Evolutionary conservation across 2,329 filamentous ascomycete genomes (phyloP).

Genomic region (Cercospora sojina): DNA sequence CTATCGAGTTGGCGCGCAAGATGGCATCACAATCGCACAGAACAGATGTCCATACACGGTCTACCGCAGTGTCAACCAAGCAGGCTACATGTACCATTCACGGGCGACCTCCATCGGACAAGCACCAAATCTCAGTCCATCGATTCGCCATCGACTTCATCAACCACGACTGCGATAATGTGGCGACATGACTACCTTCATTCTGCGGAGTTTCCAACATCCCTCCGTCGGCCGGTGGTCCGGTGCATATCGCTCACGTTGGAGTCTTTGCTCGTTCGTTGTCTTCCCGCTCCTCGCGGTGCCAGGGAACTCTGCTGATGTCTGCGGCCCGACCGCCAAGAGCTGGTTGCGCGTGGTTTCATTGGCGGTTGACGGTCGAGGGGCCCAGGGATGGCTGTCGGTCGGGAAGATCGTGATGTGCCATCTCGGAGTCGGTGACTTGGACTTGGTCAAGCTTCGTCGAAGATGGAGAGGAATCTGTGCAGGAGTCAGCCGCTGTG

Average conservation of each 20-base stretch:
- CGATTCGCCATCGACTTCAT: neutral
- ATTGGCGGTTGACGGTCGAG: neutral
- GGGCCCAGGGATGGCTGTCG: neutral
- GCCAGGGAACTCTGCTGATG: neutral
- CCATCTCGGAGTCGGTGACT: neutral
- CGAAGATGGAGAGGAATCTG: neutral
- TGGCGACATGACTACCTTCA: neutral
- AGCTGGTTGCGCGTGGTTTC: neutral
- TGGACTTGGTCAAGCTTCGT: neutral
- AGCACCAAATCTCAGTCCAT: neutral
- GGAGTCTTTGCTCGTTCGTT: neutral
- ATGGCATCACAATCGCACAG: neutral
- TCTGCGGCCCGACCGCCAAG: neutral
- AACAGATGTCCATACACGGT: neutral
- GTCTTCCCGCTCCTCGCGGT: neutral
- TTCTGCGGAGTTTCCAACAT: neutral
- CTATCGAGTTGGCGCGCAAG: neutral
- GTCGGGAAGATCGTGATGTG: neutral
- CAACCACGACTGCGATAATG: neutral
- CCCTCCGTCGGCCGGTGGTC: neutral
- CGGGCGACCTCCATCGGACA: neutral
- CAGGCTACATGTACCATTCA: neutral
- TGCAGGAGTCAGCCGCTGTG: conserved; percentile 3
- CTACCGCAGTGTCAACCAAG: neutral
- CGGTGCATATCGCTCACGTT: neutral